A percentile compares a stretch with the other conserved stretches of the same genome.
Conservation (phyloP, 2,329 filamentous ascomycete species). For the Esteya vermicola region DNA sequence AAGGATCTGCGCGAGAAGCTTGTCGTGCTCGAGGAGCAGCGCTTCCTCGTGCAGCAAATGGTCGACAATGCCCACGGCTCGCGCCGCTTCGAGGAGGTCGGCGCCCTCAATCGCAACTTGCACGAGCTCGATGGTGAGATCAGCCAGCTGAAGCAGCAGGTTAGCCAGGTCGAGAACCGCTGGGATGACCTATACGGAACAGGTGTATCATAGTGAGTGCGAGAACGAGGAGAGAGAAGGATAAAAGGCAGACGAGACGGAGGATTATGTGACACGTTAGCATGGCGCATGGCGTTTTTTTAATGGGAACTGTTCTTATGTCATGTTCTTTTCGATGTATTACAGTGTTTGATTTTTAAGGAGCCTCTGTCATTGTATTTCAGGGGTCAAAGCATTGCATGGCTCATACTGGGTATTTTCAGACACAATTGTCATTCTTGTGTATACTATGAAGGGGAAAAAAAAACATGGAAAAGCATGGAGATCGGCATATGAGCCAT, state of each 20-base stretch:
- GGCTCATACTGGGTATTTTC: too few species aligned
- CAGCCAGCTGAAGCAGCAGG: constrained; percentile 46
- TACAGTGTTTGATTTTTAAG: too few species aligned
- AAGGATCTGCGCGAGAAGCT: constrained; percentile 66
- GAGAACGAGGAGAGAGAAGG: background rate
- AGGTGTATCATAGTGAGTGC: background rate
- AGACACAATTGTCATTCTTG: too few species aligned
- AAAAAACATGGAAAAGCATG: too few species aligned
- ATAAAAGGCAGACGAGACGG: background rate
- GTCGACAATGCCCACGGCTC: constrained; percentile 61
- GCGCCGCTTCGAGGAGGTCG: constrained; percentile 74
- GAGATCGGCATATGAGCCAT: too few species aligned
- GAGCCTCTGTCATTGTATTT: too few species aligned
- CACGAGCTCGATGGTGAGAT: constrained; percentile 76
- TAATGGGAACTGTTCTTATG: too few species aligned
- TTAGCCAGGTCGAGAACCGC: constrained; percentile 49
- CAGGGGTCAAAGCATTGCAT: too few species aligned
- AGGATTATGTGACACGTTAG: background rate
- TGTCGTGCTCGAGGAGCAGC: constrained; percentile 80
- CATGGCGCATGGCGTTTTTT: constrained; percentile 3
- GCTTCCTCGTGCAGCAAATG: constrained; percentile 80
- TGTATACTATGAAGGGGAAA: too few species aligned
- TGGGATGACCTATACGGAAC: constrained; percentile 38
- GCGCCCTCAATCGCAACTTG: constrained; percentile 62
- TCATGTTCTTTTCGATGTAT: too few species aligned